These are phyloP conservation scores for Fusarium pseudograminearum DNA, from an alignment of 2,329 filamentous ascomycete species.

Conservation along the genomic window DNA sequence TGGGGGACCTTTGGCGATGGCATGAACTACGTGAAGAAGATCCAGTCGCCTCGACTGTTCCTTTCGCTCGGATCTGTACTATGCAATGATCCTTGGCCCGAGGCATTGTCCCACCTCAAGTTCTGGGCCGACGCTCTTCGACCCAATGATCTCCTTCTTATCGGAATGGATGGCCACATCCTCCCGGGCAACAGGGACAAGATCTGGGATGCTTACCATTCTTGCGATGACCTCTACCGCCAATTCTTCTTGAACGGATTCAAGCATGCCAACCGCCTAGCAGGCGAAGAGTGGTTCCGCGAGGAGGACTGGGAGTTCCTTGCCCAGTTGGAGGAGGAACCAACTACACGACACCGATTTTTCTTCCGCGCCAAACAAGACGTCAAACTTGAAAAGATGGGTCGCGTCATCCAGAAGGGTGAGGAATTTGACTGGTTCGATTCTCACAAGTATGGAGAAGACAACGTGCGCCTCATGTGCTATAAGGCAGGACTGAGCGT, in stretches of 20 bases:
- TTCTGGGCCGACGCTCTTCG: conserved; percentile 54
- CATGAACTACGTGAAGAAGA: conserved; percentile 48
- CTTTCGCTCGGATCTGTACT: conserved; percentile 58
- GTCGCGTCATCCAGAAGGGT: conserved; percentile 47
- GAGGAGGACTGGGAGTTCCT: conserved; percentile 55
- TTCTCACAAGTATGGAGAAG: conserved; percentile 57
- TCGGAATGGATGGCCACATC: conserved; percentile 58
- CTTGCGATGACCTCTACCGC: conserved; percentile 52
- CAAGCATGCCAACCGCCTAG: conserved; percentile 53
- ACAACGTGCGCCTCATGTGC: conserved; percentile 55
- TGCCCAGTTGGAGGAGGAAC: conserved; percentile 53
- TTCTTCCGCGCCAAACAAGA: conserved; percentile 54
- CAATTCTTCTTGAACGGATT: conserved; percentile 57
- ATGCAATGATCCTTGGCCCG: conserved; percentile 56
- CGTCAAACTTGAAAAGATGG: conserved; percentile 46
- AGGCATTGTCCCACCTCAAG: conserved; percentile 52
- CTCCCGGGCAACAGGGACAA: conserved; percentile 51
- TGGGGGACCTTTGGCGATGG: conserved; percentile 57
- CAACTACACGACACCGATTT: conserved; percentile 56
- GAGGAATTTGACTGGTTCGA: conserved; percentile 59
- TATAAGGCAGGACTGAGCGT: conserved; percentile 54
- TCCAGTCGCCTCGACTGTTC: conserved; percentile 53
- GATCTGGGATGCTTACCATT: conserved; percentile 57
- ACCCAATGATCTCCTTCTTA: conserved; percentile 52
- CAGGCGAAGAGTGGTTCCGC: conserved; percentile 52